Evolutionary conservation across 345 rosid genomes (phyloP), one percentile per base, ranked within the genome.

Genomic region (Fremontodendron californicum): DNA sequence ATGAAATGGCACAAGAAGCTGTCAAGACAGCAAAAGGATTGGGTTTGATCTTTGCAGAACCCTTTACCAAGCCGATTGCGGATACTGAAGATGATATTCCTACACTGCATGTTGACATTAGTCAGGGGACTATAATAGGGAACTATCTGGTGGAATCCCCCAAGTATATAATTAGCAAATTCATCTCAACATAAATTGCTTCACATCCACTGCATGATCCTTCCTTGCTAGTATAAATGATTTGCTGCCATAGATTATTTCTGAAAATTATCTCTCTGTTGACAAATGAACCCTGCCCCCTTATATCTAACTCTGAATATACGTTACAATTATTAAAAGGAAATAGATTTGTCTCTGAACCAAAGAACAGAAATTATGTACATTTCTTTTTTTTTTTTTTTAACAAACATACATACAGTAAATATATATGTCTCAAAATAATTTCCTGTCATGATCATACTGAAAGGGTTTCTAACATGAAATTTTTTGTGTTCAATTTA

Each of bases 11-110:
- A 23, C 88, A 85, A 75, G 85, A 11, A 72, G 97, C 95, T 4
- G 89, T 85, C 33, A 77, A 76, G 77, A 75, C 12, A 49, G 91
- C 89, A 7, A 80, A 85, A 9, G 95, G 86, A 68, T 52, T 75
- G 4, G 93, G 83, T 1, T 42, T 92, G 80, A 85, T 92, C 73
- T 90, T 81, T 61, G 97, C 83, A 13, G 88, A 89, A 31, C 82
- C 89, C 55, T 86, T 85, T 9, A 80, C 89, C 5, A 83, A 76
- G 75, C 89, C 87, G 76, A 78, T 85, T 48, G 86, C 85, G 0
- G 91, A 86, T 48, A 80, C 84, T 0, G 91, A 86, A 37, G 91
- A 87, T 54, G 42, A 42, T 75, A 71, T 92, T 67, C 93, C 97
- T 7, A 87, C 90, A 0, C 77, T 89, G 52, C 89, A 83, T 0